phyloP scores from a whole-genome alignment of 2,329 filamentous ascomycete species.

The Colletotrichum tropicicola region DNA sequence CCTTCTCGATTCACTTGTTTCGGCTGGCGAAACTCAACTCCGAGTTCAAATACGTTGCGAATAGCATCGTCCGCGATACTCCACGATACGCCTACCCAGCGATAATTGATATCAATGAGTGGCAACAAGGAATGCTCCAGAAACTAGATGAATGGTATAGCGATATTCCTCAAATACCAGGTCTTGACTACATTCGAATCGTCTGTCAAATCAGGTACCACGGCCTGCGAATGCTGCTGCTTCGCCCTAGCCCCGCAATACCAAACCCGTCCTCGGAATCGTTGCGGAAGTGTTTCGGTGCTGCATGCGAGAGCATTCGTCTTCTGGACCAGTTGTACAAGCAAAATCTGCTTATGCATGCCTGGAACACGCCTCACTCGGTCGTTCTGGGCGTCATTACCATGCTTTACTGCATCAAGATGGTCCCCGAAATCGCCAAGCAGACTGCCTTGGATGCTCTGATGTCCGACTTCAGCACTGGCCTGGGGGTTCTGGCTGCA shows the following conservation, averaged over 20 bases:
- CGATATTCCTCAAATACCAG: conserved; percentile 3
- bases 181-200: conserved; percentile 36
- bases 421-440: conserved; percentile 49
- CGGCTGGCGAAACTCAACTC: conserved; percentile 58
- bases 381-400: conserved; percentile 58
- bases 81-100: conserved; percentile 59
- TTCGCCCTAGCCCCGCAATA: conserved; percentile 61
- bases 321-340: conserved; percentile 54
- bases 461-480: conserved; percentile 49
- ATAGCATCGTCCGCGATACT: conserved; percentile 57
- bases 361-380: conserved; percentile 58
- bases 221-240: conserved; percentile 55
- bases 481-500: conserved; percentile 58
- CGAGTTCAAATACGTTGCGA: conserved; percentile 65
- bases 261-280: conserved; percentile 52
- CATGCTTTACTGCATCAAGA: conserved; percentile 60
- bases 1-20: conserved; percentile 58
- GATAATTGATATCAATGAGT: conserved; percentile 51
- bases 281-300: conserved; percentile 51
- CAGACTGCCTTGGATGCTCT: conserved; percentile 40
- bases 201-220: conserved; percentile 57
- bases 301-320: conserved; percentile 50
- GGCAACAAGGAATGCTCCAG: conserved; percentile 53
- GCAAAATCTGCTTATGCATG: conserved; percentile 54
- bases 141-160: conserved; percentile 49